These are phyloP conservation scores for Pterocarpus macrocarpus DNA, from an alignment of 306 rosid genomes.

Conservation along the genomic window DNA sequence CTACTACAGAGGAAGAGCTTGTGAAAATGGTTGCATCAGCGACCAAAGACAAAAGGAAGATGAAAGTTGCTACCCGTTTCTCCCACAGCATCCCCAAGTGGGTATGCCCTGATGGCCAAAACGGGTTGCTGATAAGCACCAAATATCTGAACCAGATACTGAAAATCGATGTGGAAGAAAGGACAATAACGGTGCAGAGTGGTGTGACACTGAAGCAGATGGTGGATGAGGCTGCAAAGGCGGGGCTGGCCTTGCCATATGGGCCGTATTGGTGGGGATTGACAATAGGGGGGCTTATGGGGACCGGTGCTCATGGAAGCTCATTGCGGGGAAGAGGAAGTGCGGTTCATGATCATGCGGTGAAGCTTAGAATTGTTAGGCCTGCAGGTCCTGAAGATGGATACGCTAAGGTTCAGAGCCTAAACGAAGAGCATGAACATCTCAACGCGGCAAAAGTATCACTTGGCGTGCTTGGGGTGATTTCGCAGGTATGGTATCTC, in stretches of 20 bases:
- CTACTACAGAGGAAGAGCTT: constrained; percentile 64
- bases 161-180: constrained; percentile 53
- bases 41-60: constrained; percentile 44
- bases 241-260: constrained; percentile 67
- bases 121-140: constrained; percentile 83
- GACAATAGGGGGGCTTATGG: constrained; percentile 78
- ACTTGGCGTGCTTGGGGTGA: constrained; percentile 86
- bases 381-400: constrained; percentile 60
- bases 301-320: constrained; percentile 93
- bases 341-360: constrained; percentile 75
- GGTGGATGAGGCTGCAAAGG: constrained; percentile 67
- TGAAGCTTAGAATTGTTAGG: constrained; percentile 60
- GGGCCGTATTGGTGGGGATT: constrained; percentile 89
- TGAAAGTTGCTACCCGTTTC: constrained; percentile 66
- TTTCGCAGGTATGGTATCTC: constrained; percentile 69
- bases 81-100: constrained; percentile 82
- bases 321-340: constrained; percentile 80
- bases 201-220: constrained; percentile 70
- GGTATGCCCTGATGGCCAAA: constrained; percentile 67
- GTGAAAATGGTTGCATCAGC: constrained; percentile 61
- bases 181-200: constrained; percentile 64
- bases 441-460: constrained; percentile 81
- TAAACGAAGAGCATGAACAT: constrained; percentile 54
- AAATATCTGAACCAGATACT: constrained; percentile 56
- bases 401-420: constrained; percentile 60